Conservation (phyloP, 148 eudicot species). For the Cornus suecica region DNA sequence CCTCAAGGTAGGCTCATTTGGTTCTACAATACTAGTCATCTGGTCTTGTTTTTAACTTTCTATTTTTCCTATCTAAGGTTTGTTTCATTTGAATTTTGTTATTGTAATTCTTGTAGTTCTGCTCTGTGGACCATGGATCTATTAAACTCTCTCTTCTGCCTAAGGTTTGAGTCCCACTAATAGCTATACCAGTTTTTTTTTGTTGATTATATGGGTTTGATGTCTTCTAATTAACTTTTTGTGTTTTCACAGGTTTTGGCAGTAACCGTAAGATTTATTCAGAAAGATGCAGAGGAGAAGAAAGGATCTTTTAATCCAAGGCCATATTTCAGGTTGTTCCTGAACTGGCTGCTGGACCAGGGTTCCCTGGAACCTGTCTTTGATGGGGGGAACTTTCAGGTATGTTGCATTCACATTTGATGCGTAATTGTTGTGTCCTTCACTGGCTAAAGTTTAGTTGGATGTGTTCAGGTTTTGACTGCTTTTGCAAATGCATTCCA, state of each 20-base stretch:
- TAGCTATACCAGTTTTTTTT: background rate
- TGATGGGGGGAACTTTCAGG: constrained; percentile 90
- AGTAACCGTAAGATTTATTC: constrained; percentile 69
- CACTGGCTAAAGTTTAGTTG: constrained; percentile 11
- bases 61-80: background rate
- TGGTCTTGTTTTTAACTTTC: constrained; percentile 5
- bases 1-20: constrained; percentile 58
- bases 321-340: constrained; percentile 89
- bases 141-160: constrained; percentile 68
- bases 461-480: constrained; percentile 60
- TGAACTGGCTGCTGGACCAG: constrained; percentile 75
- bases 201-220: background rate
- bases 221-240: background rate
- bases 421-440: background rate
- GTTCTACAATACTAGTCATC: background rate
- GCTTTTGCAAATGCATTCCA: constrained; percentile 93
- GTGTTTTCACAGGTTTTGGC: constrained; percentile 53
- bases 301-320: constrained; percentile 78
- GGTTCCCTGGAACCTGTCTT: constrained; percentile 70
- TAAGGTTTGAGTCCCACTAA: constrained; percentile 47
- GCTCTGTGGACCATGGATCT: constrained; percentile 75
- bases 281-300: constrained; percentile 84
- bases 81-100: constrained; percentile 1
- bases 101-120: constrained; percentile 51
- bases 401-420: constrained; percentile 20